Percentiles rank a stretch among this genome's conserved stretches.
phyloP scores from a whole-genome alignment of 2,329 filamentous ascomycete species.

The Phyllosticta paracitricarpa region DNA sequence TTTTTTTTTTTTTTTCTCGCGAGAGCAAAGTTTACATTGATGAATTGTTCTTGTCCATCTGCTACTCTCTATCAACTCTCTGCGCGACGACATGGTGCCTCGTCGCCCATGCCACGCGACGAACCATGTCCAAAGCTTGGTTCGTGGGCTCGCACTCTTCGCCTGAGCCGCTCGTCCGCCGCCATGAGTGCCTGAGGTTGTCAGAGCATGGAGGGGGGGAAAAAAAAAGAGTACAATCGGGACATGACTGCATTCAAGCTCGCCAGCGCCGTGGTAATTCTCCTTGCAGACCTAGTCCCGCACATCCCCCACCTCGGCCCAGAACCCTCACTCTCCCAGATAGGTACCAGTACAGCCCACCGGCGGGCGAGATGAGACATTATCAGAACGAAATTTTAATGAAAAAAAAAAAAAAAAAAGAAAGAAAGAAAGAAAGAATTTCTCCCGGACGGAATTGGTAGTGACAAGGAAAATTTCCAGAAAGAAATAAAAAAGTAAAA shows the following conservation, averaged over 20 bases:
- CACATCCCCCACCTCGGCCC: background rate
- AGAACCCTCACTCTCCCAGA: background rate
- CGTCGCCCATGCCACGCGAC: background rate
- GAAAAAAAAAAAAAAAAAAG: slow-evolving; percentile 19
- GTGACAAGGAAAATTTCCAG: background rate
- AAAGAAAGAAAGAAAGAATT: slow-evolving; percentile 20
- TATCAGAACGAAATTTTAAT: slow-evolving; percentile 9
- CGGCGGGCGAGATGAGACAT: slow-evolving; percentile 7
- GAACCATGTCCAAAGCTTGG: background rate
- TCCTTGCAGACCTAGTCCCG: background rate
- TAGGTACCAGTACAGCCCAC: slow-evolving; percentile 9
- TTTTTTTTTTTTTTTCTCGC: slow-evolving; percentile 10
- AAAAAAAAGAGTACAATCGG: background rate
- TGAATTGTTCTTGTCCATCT: background rate
- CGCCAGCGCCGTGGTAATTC: slow-evolving; percentile 4
- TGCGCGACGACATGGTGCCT: background rate
- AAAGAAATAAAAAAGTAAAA: slow-evolving; percentile 21
- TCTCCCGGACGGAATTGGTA: background rate
- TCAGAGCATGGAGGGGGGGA: background rate
- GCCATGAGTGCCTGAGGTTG: background rate
- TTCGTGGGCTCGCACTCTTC: background rate
- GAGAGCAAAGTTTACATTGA: background rate
- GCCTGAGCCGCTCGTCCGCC: slow-evolving; percentile 5
- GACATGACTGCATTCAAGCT: background rate
- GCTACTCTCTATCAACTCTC: background rate